A percentile compares a stretch with the other conserved stretches of the same genome.
These are phyloP conservation scores for Amanita fuliginea DNA, from an alignment of 768 basidiomycete species.

Conservation along the genomic window DNA sequence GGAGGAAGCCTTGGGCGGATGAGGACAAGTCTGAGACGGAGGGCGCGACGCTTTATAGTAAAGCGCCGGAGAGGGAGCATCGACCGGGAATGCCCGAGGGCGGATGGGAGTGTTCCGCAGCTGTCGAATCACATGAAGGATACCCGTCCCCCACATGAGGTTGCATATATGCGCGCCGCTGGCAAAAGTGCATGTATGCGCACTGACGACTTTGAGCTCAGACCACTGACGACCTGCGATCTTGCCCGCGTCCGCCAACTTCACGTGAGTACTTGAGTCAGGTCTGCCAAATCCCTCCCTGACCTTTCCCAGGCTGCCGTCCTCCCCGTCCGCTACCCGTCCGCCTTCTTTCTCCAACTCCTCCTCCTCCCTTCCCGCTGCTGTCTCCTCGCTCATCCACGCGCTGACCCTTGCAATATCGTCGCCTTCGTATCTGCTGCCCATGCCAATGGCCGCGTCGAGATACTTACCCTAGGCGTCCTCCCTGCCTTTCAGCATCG, in stretches of 20 bases:
- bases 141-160: not conserved
- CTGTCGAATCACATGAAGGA: not conserved
- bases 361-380: slow-evolving; percentile 27
- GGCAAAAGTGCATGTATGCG: not conserved
- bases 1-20: not conserved
- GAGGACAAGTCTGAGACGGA: slow-evolving; percentile 9
- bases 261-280: slow-evolving; percentile 22
- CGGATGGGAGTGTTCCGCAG: not conserved
- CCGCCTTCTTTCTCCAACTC: slow-evolving; percentile 35
- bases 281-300: not conserved
- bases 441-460: slow-evolving; percentile 14
- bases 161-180: not conserved
- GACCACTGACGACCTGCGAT: slow-evolving; percentile 23
- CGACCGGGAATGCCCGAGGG: not conserved
- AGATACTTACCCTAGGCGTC: slow-evolving; percentile 44
- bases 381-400: slow-evolving; percentile 29
- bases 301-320: slow-evolving; percentile 18
- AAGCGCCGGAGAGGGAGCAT: slow-evolving; percentile 9
- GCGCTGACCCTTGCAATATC: slow-evolving; percentile 16
- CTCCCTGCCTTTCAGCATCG: slow-evolving; percentile 30
- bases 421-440: slow-evolving; percentile 36
- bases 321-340: slow-evolving; percentile 29
- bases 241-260: slow-evolving; percentile 24
- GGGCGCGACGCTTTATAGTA: slow-evolving; percentile 8
- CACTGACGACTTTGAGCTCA: slow-evolving; percentile 18